Evolutionary conservation across 805 yeast species (phyloP).

Genomic region (Lipomyces sp.): DNA sequence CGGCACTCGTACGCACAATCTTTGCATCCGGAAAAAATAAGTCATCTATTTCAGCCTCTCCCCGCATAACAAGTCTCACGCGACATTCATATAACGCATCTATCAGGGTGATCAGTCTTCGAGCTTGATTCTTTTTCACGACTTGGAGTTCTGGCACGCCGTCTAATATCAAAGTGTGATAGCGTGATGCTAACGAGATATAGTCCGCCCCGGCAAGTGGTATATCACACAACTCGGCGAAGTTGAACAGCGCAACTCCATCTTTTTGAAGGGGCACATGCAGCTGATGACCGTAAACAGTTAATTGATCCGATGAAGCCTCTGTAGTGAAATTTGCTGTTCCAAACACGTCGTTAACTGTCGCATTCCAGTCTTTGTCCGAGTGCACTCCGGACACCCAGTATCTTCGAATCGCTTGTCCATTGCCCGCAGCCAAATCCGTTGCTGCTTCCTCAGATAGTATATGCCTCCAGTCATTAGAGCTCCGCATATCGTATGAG

Average conservation of each 20-base stretch:
- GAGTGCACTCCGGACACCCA: conserved; percentile 4
- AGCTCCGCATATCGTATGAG: conserved; percentile 59
- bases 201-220: conserved; percentile 65
- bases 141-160: conserved; percentile 58
- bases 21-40: conserved; percentile 59
- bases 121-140: conserved; percentile 62
- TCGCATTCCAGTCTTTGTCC: conserved; percentile 22
- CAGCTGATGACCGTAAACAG: conserved; percentile 57
- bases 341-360: conserved; percentile 1
- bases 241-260: conserved; percentile 50
- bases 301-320: conserved; percentile 35
- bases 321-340: background rate
- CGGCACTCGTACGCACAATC: conserved; percentile 23
- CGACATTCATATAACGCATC: conserved; percentile 69
- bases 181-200: conserved; percentile 61
- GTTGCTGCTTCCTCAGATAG: conserved; percentile 31
- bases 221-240: conserved; percentile 54
- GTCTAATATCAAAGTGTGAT: conserved; percentile 55
- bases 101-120: conserved; percentile 57
- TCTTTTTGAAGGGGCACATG: conserved; percentile 45
- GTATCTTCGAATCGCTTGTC: conserved; percentile 5
- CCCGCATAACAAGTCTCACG: conserved; percentile 55
- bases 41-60: conserved; percentile 49
- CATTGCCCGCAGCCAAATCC: background rate
- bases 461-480: conserved; percentile 52